These are phyloP conservation scores for Mycena alexandri DNA, from an alignment of 768 basidiomycete genomes.

Conservation along the genomic window DNA sequence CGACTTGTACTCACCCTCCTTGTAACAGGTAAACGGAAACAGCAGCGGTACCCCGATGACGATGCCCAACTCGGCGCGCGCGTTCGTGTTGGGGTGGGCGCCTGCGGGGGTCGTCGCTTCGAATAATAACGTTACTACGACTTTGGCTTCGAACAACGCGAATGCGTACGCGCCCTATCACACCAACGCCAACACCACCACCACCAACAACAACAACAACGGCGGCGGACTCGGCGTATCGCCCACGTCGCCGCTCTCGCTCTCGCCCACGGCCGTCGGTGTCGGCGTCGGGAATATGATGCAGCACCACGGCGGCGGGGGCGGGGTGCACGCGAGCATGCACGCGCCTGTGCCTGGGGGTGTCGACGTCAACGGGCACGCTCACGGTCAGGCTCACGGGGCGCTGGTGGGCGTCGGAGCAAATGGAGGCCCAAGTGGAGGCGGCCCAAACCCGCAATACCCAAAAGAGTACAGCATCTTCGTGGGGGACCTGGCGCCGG, in stretches of 20 bases:
- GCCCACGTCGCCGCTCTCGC: conserved; percentile 29
- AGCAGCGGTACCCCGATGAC: conserved; percentile 56
- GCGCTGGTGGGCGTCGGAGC: too few relatives aligned
- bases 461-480: conserved; percentile 94
- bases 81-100: conserved; percentile 88
- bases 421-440: too few relatives aligned
- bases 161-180: too few relatives aligned
- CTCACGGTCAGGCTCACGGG: too few relatives aligned
- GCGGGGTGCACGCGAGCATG: neutral
- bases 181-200: too few relatives aligned
- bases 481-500: conserved; percentile 93
- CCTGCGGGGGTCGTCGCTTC: conserved; percentile 49
- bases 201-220: neutral
- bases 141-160: too few relatives aligned
- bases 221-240: conserved; percentile 13
- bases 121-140: too few relatives aligned
- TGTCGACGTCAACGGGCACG: too few relatives aligned
- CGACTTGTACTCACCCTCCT: too few relatives aligned
- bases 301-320: neutral
- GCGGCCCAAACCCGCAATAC: conserved; percentile 74
- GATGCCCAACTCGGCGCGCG: conserved; percentile 90
- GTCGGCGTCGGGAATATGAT: too few relatives aligned
- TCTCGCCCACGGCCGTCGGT: too few relatives aligned
- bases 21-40: too few relatives aligned
- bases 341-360: neutral